Conservation (phyloP, 2,329 filamentous ascomycete species). For the Aspergillus nomiae region DNA sequence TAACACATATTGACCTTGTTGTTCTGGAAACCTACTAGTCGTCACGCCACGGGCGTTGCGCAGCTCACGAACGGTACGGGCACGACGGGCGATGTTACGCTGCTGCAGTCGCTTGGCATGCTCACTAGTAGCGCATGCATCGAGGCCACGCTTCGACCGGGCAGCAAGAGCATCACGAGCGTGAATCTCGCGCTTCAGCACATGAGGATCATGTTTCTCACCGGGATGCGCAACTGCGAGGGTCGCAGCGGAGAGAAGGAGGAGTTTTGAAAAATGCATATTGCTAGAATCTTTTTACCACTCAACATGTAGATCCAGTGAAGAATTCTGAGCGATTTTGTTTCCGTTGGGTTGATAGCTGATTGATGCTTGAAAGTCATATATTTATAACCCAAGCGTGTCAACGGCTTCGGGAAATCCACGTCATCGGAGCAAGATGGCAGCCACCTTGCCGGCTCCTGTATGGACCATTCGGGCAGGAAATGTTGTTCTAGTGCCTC, state of each 20-base stretch:
- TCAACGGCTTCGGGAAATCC: not conserved
- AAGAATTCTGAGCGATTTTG: not conserved
- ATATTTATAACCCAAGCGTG: slow-evolving; percentile 1
- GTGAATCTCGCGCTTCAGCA: slow-evolving; percentile 31
- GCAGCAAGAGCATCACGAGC: slow-evolving; percentile 29
- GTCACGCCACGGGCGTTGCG: slow-evolving; percentile 31
- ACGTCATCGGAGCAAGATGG: slow-evolving; percentile 7
- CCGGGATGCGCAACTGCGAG: slow-evolving; percentile 33
- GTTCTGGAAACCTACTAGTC: slow-evolving; percentile 16
- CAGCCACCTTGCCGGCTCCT: not conserved
- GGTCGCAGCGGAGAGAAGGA: slow-evolving; percentile 33
- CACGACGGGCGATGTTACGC: slow-evolving; percentile 32
- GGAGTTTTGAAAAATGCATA: slow-evolving; percentile 33
- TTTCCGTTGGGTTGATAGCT: slow-evolving; percentile 4
- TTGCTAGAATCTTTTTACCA: not conserved
- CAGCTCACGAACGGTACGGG: slow-evolving; percentile 27
- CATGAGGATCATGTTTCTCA: slow-evolving; percentile 32
- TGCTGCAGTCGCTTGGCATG: slow-evolving; percentile 27
- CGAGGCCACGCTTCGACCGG: slow-evolving; percentile 26
- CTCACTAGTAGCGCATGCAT: slow-evolving; percentile 24
- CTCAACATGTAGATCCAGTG: not conserved
- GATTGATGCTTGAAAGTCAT: not conserved
- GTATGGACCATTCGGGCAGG: not conserved
- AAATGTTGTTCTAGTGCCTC: not conserved
- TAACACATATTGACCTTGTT: not conserved